phyloP scores from a whole-genome alignment of 2,329 filamentous ascomycete species.

The Raffaelea arxii region DNA sequence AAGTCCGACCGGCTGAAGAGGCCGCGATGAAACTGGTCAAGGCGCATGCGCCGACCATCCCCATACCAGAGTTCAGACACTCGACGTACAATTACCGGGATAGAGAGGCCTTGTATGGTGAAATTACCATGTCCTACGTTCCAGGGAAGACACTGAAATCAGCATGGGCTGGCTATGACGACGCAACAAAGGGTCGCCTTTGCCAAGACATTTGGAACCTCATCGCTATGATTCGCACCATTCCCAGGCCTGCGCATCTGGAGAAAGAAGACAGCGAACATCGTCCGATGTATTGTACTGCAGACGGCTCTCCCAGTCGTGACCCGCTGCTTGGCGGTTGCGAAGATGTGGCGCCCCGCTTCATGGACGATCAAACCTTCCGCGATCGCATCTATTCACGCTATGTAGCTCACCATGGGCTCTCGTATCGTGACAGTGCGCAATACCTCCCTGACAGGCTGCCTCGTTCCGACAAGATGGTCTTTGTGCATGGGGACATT shows the following conservation, averaged over 20 bases:
- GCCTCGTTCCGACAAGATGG: background rate
- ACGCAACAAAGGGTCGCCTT: background rate
- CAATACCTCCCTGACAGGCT: background rate
- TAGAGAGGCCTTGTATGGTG: background rate
- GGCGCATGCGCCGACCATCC: background rate
- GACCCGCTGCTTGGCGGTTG: conserved; percentile 1
- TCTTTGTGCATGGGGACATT: conserved; percentile 15
- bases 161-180: conserved; percentile 2
- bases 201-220: conserved; percentile 2
- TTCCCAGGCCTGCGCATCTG: conserved; percentile 2
- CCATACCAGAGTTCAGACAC: background rate
- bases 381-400: background rate
- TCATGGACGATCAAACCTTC: background rate
- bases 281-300: background rate
- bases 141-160: background rate
- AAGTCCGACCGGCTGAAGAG: background rate
- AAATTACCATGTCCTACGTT: background rate
- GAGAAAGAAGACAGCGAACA: background rate
- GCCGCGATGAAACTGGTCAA: conserved; percentile 1
- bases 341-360: background rate
- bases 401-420: conserved; percentile 2
- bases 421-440: conserved; percentile 2
- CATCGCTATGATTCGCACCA: background rate
- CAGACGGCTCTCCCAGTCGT: conserved; percentile 1
- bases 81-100: background rate